Evolutionary conservation across 2,329 filamentous ascomycete species (phyloP).

Genomic region (Macrophomina tecta): DNA sequence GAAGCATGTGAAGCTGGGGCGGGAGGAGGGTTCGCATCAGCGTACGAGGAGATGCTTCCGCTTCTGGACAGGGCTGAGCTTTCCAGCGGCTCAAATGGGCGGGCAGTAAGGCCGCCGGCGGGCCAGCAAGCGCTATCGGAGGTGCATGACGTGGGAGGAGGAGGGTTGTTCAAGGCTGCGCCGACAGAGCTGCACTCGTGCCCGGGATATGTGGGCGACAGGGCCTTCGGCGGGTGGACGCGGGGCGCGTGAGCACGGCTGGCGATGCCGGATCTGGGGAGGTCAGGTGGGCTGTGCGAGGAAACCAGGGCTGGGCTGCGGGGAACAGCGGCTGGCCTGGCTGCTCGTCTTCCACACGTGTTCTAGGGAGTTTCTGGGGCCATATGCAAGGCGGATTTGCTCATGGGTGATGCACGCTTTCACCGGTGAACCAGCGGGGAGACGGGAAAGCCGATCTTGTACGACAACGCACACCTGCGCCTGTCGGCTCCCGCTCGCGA

Average conservation of each 20-base stretch:
- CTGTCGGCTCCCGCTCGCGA: neutral
- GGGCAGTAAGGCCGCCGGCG: neutral
- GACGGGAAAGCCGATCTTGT: conserved; percentile 18
- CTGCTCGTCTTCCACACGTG: conserved; percentile 1
- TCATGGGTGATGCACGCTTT: conserved; percentile 7
- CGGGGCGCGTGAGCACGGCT: neutral
- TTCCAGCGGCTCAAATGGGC: conserved; percentile 30
- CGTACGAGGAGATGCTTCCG: conserved; percentile 34
- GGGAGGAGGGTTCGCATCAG: conserved; percentile 18
- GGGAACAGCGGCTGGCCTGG: conserved; percentile 9
- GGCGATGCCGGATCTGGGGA: neutral
- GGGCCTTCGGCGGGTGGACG: neutral
- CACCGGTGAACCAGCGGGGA: conserved; percentile 21
- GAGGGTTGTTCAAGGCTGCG: conserved; percentile 3
- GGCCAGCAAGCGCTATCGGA: conserved; percentile 17
- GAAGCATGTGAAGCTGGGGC: conserved; percentile 16
- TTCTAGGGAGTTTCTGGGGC: conserved; percentile 12
- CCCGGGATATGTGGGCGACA: conserved; percentile 1
- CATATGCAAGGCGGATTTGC: neutral
- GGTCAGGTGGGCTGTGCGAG: conserved; percentile 20
- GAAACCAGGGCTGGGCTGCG: neutral
- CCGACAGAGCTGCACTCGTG: conserved; percentile 10
- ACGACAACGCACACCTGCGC: neutral
- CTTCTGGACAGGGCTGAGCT: conserved; percentile 34
- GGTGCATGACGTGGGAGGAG: conserved; percentile 2